Conservation (phyloP, 1,139 yeast genomes). For the Candida labiduridarum region DNA sequence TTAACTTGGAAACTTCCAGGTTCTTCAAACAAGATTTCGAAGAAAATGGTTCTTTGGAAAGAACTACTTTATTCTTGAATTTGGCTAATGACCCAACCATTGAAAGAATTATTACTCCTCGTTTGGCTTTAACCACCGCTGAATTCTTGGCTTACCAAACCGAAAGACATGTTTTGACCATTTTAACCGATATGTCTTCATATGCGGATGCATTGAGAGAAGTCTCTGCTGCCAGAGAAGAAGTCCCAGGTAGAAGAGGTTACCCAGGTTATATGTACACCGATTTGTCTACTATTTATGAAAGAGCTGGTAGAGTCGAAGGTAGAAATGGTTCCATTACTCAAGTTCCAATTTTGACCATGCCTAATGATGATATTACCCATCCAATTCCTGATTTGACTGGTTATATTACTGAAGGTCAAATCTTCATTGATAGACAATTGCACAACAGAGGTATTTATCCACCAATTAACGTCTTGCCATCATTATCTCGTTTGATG, state of each 20-base stretch:
- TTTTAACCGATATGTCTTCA: slow-evolving; percentile 98
- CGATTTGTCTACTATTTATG: slow-evolving; percentile 97
- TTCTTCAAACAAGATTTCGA: slow-evolving; percentile 96
- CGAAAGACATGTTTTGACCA: slow-evolving; percentile 97
- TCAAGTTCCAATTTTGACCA: slow-evolving; percentile 96
- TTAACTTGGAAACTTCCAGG: slow-evolving; percentile 51
- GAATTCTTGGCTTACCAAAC: slow-evolving; percentile 98
- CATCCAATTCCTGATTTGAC: slow-evolving; percentile 99
- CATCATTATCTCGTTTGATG: slow-evolving; percentile 97
- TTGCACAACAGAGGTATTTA: slow-evolving; percentile 93
- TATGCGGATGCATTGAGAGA: slow-evolving; percentile 99
- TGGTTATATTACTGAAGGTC: slow-evolving; percentile 99
- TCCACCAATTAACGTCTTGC: slow-evolving; percentile 98
- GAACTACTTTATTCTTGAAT: slow-evolving; percentile 94
- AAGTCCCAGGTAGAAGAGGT: slow-evolving; percentile 99
- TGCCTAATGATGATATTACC: slow-evolving; percentile 99
- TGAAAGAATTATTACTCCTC: slow-evolving; percentile 98
- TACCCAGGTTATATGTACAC: slow-evolving; percentile 99
- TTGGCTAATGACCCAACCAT: slow-evolving; percentile 99
- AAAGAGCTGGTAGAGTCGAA: slow-evolving; percentile 99
- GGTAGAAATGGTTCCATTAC: slow-evolving; percentile 99
- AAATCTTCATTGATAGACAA: slow-evolving; percentile 96
- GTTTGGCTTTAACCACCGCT: slow-evolving; percentile 98
- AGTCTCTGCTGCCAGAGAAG: slow-evolving; percentile 99
- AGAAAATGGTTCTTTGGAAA: slow-evolving; percentile 97